Evolutionary conservation across 768 basidiomycete species (phyloP), one percentile per base, ranked within the genome.

Genomic region (Tricholoma sp.): DNA sequence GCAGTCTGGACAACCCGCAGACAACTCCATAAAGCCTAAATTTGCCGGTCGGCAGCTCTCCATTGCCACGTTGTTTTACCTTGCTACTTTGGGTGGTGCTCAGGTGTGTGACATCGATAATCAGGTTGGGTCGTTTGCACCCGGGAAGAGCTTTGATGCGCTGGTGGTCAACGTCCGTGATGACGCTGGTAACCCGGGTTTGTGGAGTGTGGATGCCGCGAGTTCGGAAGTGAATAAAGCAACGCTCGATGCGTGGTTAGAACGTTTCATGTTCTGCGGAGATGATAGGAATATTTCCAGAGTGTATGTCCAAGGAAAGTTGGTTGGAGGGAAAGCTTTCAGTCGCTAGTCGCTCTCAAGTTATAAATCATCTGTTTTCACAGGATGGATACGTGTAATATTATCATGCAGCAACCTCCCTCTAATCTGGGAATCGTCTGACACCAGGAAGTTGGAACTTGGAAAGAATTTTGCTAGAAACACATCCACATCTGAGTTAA

Each of bases 11-110:
- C 33, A 55, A n/a, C 42, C 15, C 20, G 15, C 17, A 29, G 48
- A 49, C 52, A 37, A 54, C 18, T 12, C 24, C 37, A 45, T 48
- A 11, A 11, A 36, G 9, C 53, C 59, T 2, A 41, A 61, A 34
- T 88, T 88, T 65, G 70, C 77, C 4, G 75, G 79, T 63, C 76
- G 76, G n/a, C 87, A 86, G 58, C 78, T 98, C 13, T 75, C 85
- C 2, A 77, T 94, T 45, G 74, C 88, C 6, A 83, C 91, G 1
- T 76, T 97, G 53, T 76, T 98, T 55, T 88, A 94, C 75, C 85
- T 98, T 52, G 95, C 96, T 8, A 98, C 96, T 4, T 73, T 88
- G 20, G 96, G 96, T 33, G 96, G 96, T 1, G 96, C 96, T 1
- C 77, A 83, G 20, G 85, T 98, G 0, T 95, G 93, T 65, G 76